Evolutionary conservation across 2,329 filamentous ascomycete genomes (phyloP).

Genomic region (Fusarium zealandicum): DNA sequence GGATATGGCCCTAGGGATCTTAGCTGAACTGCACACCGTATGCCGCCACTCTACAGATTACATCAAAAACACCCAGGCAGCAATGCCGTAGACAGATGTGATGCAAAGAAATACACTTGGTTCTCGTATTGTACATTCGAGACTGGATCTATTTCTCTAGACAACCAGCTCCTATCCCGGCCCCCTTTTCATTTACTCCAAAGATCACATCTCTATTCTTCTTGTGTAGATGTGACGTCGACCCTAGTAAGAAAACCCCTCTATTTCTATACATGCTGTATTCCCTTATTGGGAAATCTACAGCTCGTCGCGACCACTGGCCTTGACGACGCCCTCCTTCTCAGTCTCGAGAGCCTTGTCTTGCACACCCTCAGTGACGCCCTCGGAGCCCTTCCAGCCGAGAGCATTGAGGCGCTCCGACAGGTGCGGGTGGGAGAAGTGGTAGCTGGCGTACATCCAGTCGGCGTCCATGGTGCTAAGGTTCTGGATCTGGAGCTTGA

Average conservation of each 20-base stretch:
- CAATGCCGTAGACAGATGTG: slow-evolving; percentile 30
- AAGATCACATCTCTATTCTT: not conserved
- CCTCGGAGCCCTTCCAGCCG: slow-evolving; percentile 76
- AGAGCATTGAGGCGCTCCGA: slow-evolving; percentile 91
- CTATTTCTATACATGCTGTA: slow-evolving; percentile 8
- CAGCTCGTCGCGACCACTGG: slow-evolving; percentile 77
- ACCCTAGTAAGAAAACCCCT: not conserved
- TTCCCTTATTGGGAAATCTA: slow-evolving; percentile 48
- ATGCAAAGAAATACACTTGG: slow-evolving; percentile 19
- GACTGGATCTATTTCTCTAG: slow-evolving; percentile 25
- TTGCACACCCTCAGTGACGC: slow-evolving; percentile 49
- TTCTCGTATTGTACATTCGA: slow-evolving; percentile 34
- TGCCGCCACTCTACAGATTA: slow-evolving; percentile 7
- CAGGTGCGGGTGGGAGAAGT: slow-evolving; percentile 97
- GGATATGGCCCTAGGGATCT: not conserved
- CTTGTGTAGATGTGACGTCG: not conserved
- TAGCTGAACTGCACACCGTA: too few species aligned
- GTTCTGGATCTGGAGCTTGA: slow-evolving; percentile 98
- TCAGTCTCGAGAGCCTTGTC: slow-evolving; percentile 50
- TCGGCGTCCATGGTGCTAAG: slow-evolving; percentile 98
- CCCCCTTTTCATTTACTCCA: slow-evolving; percentile 14
- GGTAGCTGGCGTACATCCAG: slow-evolving; percentile 97
- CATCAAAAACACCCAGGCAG: slow-evolving; percentile 27
- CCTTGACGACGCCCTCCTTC: slow-evolving; percentile 63
- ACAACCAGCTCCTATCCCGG: slow-evolving; percentile 10